phyloP scores from a whole-genome alignment of 345 rosid genomes.

The Aquilaria malaccensis region DNA sequence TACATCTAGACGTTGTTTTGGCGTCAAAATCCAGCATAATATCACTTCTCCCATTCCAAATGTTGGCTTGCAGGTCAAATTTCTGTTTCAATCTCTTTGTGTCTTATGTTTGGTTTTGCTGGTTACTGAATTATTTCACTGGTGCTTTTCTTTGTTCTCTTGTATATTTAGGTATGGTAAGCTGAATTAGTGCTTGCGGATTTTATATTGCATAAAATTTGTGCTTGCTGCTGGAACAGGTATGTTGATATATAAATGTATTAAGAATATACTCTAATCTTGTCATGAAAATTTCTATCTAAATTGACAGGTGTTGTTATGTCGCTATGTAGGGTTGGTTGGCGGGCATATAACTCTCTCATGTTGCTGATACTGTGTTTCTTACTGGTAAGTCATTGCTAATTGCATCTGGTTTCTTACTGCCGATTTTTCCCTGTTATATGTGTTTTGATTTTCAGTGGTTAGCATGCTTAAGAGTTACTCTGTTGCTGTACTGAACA shows the following conservation, averaged over 20 bases:
- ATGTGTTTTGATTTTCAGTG: no score
- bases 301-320: neutral
- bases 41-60: slow-evolving; percentile 66
- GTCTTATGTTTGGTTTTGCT: neutral
- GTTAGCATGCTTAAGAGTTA: no score
- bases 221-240: slow-evolving; percentile 92
- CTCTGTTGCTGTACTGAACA: no score
- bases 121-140: neutral
- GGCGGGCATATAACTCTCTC: slow-evolving; percentile 61
- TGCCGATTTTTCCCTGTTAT: no score
- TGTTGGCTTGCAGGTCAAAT: slow-evolving; percentile 77
- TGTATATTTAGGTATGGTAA: slow-evolving; percentile 69
- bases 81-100: slow-evolving; percentile 7
- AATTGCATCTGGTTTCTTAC: slow-evolving; percentile 1
- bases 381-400: slow-evolving; percentile 47
- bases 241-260: slow-evolving; percentile 15
- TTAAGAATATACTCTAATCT: neutral
- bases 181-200: slow-evolving; percentile 72
- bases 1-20: slow-evolving; percentile 26
- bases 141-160: slow-evolving; percentile 6
- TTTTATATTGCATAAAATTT: slow-evolving; percentile 65
- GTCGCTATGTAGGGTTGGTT: slow-evolving; percentile 39
- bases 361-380: slow-evolving; percentile 57
- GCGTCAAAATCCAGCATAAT: slow-evolving; percentile 52
- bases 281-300: neutral